Evolutionary conservation across 768 basidiomycete species (phyloP), one percentile per base, ranked within the genome.

Genomic region (Vishniacozyma victoriae): DNA sequence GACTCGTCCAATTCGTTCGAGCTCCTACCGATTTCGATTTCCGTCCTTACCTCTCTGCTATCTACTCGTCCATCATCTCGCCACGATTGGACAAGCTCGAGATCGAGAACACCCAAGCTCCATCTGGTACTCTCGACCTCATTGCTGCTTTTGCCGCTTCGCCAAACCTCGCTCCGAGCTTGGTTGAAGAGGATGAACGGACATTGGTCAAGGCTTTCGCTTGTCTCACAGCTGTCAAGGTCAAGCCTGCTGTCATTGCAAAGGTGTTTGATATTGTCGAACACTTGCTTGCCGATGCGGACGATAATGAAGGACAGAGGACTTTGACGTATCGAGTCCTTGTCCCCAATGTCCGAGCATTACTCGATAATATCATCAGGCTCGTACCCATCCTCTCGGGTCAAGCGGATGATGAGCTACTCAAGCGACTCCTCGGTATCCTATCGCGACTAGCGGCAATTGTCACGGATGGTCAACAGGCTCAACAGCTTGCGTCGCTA

Each of bases 201-300:
- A 77, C 85, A 1, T 70, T 99, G 13, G 83, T 83, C 5, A 84
- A 86, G 65, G 74, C 93, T 3, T 90, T 87, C 65, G 80, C 79
- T 47, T 93, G 89, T 62, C 76, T 97, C 7, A 73, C 84, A 3
- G 86, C 85, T 0, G 78, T 81, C 5, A 87, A 85, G 52, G 89
- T 95, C 70, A 95, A 96, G 70, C 83, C 89, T 1, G 72, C 80
- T 0, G 92, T 96, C 14, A 75, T 93, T 35, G 78, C 78, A 13
- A 80, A 81, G 44, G 78, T 96, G 3, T 85, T 93, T 57, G 92
- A 96, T 63, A 82, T 93, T 49, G 76, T 91, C 40, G 87, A 90
- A 35, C 77, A 77, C 26, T 69, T 96, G 0, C 60, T 76, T 24
- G 61, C 54, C 19, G 74, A 87, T 41, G 76, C 67, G 23, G 79